phyloP scores from a whole-genome alignment of 176 grass and related monocot genomes.

The Ensete glaucum region DNA sequence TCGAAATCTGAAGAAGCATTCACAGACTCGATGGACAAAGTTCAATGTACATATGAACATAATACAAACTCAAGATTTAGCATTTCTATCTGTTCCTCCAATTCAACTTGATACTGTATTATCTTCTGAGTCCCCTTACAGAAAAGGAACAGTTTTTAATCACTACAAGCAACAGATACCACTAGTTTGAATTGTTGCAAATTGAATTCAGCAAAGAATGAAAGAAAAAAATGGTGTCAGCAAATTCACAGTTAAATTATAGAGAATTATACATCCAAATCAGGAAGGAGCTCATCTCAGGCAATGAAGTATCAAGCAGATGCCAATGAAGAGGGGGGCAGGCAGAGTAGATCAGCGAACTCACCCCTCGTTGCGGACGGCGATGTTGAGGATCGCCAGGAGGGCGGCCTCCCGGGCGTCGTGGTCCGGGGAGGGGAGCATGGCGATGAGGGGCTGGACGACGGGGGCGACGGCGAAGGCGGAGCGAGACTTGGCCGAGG shows the following conservation, averaged over 20 bases:
- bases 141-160: no score
- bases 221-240: not conserved
- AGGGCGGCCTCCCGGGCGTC: constrained; percentile 19
- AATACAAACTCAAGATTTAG: no score
- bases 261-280: not conserved
- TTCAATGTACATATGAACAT: no score
- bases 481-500: constrained; percentile 15
- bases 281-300: not conserved
- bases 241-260: not conserved
- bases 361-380: constrained; percentile 22
- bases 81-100: no score
- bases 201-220: no score
- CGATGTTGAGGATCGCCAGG: constrained; percentile 23
- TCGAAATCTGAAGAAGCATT: no score
- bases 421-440: constrained; percentile 21
- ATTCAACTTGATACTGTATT: no score
- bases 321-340: not conserved
- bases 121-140: no score
- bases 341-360: not conserved
- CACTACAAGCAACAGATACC: no score
- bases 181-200: no score
- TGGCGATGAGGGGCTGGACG: constrained; percentile 24
- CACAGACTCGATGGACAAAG: no score
- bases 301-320: not conserved
- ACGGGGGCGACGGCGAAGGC: constrained; percentile 17